Evolutionary conservation across 2,329 filamentous ascomycete genomes (phyloP).

Genomic region (Trichoderma harzianum): DNA sequence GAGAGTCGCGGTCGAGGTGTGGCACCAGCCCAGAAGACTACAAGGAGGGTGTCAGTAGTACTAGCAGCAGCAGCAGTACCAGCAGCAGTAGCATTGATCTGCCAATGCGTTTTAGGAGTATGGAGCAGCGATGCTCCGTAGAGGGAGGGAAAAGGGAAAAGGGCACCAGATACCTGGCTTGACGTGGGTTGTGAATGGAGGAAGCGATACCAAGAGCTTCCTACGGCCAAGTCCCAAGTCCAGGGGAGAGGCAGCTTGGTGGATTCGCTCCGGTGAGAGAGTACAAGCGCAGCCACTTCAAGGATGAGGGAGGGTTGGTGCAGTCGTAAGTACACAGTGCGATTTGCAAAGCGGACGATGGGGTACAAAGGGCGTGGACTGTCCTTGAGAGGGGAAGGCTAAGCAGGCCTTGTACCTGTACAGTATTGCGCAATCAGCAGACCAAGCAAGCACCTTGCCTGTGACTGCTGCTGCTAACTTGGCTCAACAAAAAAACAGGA

Average conservation of each 20-base stretch:
- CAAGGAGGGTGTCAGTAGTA: constrained; percentile 15
- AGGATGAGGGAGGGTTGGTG: constrained; percentile 6
- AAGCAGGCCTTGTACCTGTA: constrained; percentile 35
- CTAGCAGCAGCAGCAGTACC: neutral
- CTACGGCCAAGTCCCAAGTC: neutral
- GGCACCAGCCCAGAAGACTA: neutral
- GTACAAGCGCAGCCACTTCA: constrained; percentile 7
- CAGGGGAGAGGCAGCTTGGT: constrained; percentile 12
- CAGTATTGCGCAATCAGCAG: constrained; percentile 34
- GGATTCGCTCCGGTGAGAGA: constrained; percentile 1
- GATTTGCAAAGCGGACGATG: constrained; percentile 16
- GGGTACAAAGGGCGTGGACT: constrained; percentile 36
- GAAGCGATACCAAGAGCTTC: constrained; percentile 6
- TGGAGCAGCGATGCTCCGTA: neutral
- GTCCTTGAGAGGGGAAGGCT: constrained; percentile 34
- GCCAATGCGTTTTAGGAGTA: neutral
- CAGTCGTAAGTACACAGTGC: constrained; percentile 37
- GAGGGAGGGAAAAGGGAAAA: neutral
- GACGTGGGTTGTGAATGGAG: constrained; percentile 10
- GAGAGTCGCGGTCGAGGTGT: constrained; percentile 1
- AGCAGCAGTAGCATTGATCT: neutral
- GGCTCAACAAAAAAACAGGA: neutral
- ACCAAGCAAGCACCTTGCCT: constrained; percentile 1
- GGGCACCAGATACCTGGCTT: neutral
- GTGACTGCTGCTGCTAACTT: neutral